Evolutionary conservation across 257 asterid species (phyloP), one percentile per base, ranked within the genome.

Genomic region (Eucommia ulmoides): DNA sequence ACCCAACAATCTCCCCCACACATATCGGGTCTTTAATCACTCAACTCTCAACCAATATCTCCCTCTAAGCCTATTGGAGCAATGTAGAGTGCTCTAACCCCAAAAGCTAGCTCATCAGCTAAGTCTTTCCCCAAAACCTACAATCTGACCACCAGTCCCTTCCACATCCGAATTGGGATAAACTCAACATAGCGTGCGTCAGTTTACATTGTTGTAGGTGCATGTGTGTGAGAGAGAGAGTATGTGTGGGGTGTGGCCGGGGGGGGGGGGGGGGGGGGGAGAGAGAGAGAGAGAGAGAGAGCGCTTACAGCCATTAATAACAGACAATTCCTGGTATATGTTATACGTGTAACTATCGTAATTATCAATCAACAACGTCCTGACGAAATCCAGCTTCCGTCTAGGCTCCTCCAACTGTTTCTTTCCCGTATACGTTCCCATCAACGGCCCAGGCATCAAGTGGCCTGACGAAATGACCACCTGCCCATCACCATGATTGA

Each of bases 301-400:
- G 62, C 21, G 44, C 94, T 71, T 76, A 83, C 99, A 56, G 50
- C 95, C 96, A 68, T 91, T 91, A 49, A 81, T 66, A 56, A 83
- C 75, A 20, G 99, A 73, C 45, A 91, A 76, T 72, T 91, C 96
- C 77, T 91, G 99, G 69, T 64, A 86, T 57, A 91, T 86, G 65
- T 91, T 91, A 57, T 86, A 91, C 0, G 99, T 91, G 72, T 91
- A 86, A 68, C 99, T 91, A 64, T 91, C 99, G 61, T 86, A 86
- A 66, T 91, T 91, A 60, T 91, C 99, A 53, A 91, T 79, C 79
- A 91, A 71, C 76, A 91, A 65, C 7, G 96, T 91, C 41, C 93
- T 71, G 6, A 86, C 58, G n/a, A 63, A 73, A 21, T 66, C 69
- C 68, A 77, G 53, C 79, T 82, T 80, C 29, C 53, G 41, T 29